Evolutionary conservation across 192 early-diverging fungal genomes (phyloP), one percentile per base, ranked within the genome.

Genomic region (Coemansia erecta): DNA sequence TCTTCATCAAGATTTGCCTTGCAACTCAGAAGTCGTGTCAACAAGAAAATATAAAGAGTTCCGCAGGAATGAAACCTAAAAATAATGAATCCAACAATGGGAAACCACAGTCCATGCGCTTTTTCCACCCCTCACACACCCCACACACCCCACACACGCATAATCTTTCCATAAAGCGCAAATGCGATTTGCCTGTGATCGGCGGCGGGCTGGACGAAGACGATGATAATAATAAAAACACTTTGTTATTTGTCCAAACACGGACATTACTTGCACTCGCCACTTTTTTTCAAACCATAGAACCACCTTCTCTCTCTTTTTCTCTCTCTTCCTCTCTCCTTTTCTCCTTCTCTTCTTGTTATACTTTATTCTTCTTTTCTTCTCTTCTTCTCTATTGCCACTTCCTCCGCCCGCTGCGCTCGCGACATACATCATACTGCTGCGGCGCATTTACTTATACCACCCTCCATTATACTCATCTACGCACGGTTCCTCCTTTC

Each of bases 391-490:
- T 17, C 42, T 43, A 43, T 43, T 43, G 12, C 17, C 12, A n/a
- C 12, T 2, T 13, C 17, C 17, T 43, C 17, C 3, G n/a, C n/a
- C n/a, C 17, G 3, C 14, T 43, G 42, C 17, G 42, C 12, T 43
- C 17, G 42, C 42, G 2, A 43, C 12, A 43, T 5, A 4, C 2
- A 8, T 7, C 28, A 31, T 31, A 31, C 28, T 31, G 28, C 7
- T 31, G 28, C 28, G 7, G 28, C 28, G 28, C 28, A 31, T 44
- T 44, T 44, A 44, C 17, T 44, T 44, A 44, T 18, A 44, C 42
- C 8, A n/a, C n/a, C n/a, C 8, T 44, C 17, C 42, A 44, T 44
- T 44, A 44, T 44, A 44, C 42, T 44, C 42, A 44, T 44, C 42
- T 8, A 44, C 42, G 17, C 2, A n/a, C n/a, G n/a, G n/a, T n/a